phyloP scores from a whole-genome alignment of 2,329 filamentous ascomycete species.

The Paecilomyces formosus region DNA sequence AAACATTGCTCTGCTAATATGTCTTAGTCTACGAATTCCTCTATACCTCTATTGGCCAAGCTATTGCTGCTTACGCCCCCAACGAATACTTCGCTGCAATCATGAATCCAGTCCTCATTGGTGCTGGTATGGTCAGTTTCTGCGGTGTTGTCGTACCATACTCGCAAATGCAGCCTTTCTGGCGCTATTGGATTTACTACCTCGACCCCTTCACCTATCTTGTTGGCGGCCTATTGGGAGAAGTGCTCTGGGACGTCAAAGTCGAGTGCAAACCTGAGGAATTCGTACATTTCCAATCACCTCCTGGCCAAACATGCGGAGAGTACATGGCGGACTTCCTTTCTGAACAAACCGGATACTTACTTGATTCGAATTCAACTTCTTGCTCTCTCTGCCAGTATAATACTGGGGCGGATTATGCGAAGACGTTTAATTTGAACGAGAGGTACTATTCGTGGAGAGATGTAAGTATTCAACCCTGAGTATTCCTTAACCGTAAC shows the following conservation, averaged over 20 bases:
- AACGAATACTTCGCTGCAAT: conserved; percentile 54
- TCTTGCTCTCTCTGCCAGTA: conserved; percentile 26
- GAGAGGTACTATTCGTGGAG: conserved; percentile 30
- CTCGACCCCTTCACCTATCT: conserved; percentile 38
- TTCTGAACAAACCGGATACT: conserved; percentile 17
- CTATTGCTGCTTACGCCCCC: conserved; percentile 54
- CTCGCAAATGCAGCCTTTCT: conserved; percentile 29
- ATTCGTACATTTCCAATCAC: conserved; percentile 19
- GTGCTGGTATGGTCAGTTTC: conserved; percentile 33
- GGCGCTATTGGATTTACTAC: conserved; percentile 39
- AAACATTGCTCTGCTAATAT: background rate
- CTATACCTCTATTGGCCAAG: conserved; percentile 38
- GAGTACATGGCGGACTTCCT: conserved; percentile 28
- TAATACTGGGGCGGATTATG: conserved; percentile 24
- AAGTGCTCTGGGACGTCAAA: conserved; percentile 32
- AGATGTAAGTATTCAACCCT: conserved; percentile 19
- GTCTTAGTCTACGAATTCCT: conserved; percentile 34
- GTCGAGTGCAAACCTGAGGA: conserved; percentile 28
- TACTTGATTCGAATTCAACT: conserved; percentile 21
- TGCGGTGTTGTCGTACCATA: conserved; percentile 35
- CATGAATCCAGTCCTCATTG: conserved; percentile 50
- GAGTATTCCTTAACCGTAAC: background rate
- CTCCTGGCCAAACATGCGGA: conserved; percentile 22
- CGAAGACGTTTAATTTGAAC: conserved; percentile 23
- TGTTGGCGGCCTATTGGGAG: conserved; percentile 30